Evolutionary conservation across 768 basidiomycete genomes (phyloP).

Genomic region (Phylloporus rhodoxanthus): DNA sequence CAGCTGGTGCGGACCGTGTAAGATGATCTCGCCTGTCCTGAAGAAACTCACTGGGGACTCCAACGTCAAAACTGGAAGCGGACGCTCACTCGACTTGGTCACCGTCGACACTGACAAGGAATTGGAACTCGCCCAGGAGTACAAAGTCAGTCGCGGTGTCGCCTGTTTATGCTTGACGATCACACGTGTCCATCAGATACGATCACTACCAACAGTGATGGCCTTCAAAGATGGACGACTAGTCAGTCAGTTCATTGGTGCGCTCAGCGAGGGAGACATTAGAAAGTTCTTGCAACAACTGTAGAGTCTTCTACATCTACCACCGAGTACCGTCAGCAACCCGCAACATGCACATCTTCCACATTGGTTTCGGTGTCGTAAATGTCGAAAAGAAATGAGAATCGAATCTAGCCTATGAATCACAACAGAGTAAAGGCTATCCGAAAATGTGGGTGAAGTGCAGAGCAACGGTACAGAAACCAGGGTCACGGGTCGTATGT

Average conservation of each 20-base stretch:
- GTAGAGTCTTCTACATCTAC: slow-evolving; percentile 12
- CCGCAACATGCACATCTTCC: neutral
- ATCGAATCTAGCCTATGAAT: slow-evolving; percentile 6
- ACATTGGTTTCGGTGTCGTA: slow-evolving; percentile 9
- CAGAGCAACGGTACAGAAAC: slow-evolving; percentile 9
- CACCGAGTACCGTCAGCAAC: neutral
- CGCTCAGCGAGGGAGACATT: slow-evolving; percentile 41
- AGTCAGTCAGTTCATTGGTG: slow-evolving; percentile 60
- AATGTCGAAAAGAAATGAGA: neutral
- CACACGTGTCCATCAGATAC: slow-evolving; percentile 41
- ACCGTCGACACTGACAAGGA: slow-evolving; percentile 62
- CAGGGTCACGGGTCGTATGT: neutral
- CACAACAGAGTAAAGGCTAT: slow-evolving; percentile 6
- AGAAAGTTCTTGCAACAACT: slow-evolving; percentile 42
- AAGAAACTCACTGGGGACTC: slow-evolving; percentile 49
- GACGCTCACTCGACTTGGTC: slow-evolving; percentile 60
- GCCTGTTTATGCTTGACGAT: neutral
- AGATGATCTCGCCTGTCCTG: slow-evolving; percentile 62
- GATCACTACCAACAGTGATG: slow-evolving; percentile 74
- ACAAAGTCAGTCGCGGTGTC: slow-evolving; percentile 33
- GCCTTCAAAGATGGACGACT: slow-evolving; percentile 64
- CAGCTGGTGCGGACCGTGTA: slow-evolving; percentile 81
- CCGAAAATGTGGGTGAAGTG: slow-evolving; percentile 13
- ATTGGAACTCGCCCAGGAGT: slow-evolving; percentile 43
- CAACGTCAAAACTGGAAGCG: slow-evolving; percentile 43